A percentile compares a stretch with the other conserved stretches of the same genome.
Evolutionary conservation across 768 basidiomycete genomes (phyloP).

Genomic region (Ephemerocybe angulata): DNA sequence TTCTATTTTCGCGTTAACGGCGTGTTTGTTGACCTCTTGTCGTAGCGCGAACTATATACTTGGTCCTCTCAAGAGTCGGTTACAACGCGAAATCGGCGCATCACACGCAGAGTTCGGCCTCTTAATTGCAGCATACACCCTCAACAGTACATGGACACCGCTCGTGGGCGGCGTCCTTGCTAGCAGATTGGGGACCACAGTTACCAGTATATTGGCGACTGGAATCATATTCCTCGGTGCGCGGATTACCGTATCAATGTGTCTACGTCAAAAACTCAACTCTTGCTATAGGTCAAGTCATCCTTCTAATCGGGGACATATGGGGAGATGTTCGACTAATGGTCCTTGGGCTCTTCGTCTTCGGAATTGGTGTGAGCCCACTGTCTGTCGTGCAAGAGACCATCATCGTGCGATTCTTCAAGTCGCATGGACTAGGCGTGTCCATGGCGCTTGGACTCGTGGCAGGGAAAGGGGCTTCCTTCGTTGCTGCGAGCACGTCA

Average conservation of each 20-base stretch:
- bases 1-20: not conserved
- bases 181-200: conserved; percentile 67
- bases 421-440: conserved; percentile 66
- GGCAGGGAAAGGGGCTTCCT: conserved; percentile 75
- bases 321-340: conserved; percentile 60
- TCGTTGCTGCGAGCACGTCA: conserved; percentile 68
- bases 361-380: conserved; percentile 76
- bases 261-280: not conserved
- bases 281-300: conserved; percentile 48
- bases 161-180: conserved; percentile 72
- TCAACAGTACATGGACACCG: conserved; percentile 74
- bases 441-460: conserved; percentile 83
- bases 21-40: not conserved
- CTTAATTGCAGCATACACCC: conserved; percentile 69
- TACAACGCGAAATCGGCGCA: conserved; percentile 66
- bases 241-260: not conserved
- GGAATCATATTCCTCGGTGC: conserved; percentile 62
- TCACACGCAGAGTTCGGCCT: conserved; percentile 76
- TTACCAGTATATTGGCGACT: conserved; percentile 70
- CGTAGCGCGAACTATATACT: conserved; percentile 68
- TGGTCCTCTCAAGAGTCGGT: conserved; percentile 71
- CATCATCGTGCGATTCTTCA: conserved; percentile 81
- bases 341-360: conserved; percentile 74
- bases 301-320: conserved; percentile 65
- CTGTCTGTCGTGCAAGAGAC: conserved; percentile 82